Conservation (phyloP, 148 eudicot species). For the Chenopodium quinoa region DNA sequence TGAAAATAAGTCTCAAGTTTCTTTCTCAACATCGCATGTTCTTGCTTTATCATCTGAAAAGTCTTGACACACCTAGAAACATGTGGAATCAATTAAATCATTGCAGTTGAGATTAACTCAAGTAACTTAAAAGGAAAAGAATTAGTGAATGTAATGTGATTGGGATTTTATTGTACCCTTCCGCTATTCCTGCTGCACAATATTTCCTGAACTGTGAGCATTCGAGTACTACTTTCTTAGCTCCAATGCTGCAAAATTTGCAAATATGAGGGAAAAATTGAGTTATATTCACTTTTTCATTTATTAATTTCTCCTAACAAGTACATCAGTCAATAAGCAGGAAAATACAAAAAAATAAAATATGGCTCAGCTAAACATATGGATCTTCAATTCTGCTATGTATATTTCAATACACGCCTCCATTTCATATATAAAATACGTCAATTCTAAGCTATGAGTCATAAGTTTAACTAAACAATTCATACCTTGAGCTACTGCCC, state of each 20-base stretch:
- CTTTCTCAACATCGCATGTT: conserved; percentile 52
- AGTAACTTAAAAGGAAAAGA: not conserved
- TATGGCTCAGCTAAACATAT: not conserved
- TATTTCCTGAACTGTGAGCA: conserved; percentile 65
- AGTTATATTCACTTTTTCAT: not conserved
- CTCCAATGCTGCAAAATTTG: conserved; percentile 70
- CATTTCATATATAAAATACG: not conserved
- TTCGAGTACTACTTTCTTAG: conserved; percentile 59
- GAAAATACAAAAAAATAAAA: not conserved
- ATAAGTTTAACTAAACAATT: not conserved
- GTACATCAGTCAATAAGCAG: not conserved
- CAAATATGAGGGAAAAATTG: not conserved
- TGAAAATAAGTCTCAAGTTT: conserved; percentile 71
- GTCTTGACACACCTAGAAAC: conserved; percentile 54
- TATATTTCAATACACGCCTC: not conserved
- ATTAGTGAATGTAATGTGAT: not conserved
- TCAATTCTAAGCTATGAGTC: not conserved
- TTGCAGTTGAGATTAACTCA: not conserved
- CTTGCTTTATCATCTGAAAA: conserved; percentile 63
- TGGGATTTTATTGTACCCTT: conserved; percentile 41
- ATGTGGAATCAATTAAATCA: conserved; percentile 4
- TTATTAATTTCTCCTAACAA: not conserved
- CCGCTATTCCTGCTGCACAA: conserved; percentile 54
- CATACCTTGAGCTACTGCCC: conserved; percentile 87
- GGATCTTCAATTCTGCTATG: not conserved